These are phyloP conservation scores for Colletotrichum zoysiae DNA, from an alignment of 2,329 filamentous ascomycete species.

Conservation along the genomic window DNA sequence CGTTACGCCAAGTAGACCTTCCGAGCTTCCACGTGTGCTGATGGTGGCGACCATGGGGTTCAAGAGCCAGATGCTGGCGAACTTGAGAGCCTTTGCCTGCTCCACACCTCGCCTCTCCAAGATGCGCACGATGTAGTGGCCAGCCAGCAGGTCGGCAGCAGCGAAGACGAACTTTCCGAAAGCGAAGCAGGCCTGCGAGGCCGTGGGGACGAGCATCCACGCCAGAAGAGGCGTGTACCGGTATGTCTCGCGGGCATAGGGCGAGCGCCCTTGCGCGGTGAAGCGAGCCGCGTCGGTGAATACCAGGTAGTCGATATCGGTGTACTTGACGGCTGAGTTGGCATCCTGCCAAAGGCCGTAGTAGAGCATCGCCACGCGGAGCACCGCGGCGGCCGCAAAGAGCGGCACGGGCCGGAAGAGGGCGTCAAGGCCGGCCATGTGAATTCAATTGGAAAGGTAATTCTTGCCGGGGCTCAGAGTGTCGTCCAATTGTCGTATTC, in stretches of 20 bases:
- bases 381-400: conserved; percentile 68
- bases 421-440: conserved; percentile 51
- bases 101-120: conserved; percentile 60
- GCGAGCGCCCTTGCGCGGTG: conserved; percentile 74
- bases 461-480: not conserved
- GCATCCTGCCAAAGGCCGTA: conserved; percentile 96
- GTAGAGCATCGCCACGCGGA: conserved; percentile 81
- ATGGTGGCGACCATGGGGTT: conserved; percentile 99
- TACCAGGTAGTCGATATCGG: conserved; percentile 98
- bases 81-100: conserved; percentile 73
- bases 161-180: conserved; percentile 93
- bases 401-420: conserved; percentile 58
- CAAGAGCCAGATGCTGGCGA: conserved; percentile 89
- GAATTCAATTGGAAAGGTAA: conserved; percentile 5
- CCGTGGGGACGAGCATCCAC: conserved; percentile 89
- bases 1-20: conserved; percentile 88
- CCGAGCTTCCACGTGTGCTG: conserved; percentile 92
- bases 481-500: not conserved
- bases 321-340: conserved; percentile 94
- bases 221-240: conserved; percentile 95
- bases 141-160: conserved; percentile 83
- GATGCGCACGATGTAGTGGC: conserved; percentile 75
- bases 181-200: conserved; percentile 75
- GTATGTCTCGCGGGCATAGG: conserved; percentile 93
- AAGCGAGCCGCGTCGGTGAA: conserved; percentile 95